Evolutionary conservation across 148 eudicot species (phyloP), one percentile per base, ranked within the genome.

Genomic region (Cornus suecica): DNA sequence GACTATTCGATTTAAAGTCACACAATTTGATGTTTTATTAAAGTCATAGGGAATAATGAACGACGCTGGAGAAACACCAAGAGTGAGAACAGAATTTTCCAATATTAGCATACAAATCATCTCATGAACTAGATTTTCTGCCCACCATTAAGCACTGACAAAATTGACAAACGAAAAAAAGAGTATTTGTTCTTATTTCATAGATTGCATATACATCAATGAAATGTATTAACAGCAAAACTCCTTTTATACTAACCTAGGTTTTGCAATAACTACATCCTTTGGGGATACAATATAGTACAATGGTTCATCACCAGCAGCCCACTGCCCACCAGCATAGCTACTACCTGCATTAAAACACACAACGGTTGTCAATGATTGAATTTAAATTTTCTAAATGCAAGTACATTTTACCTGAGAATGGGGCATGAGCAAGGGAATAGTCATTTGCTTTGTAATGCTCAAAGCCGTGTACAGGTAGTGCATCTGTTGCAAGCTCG

Each of bases 361-460:
- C 79, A 76, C 67, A 65, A 14, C 29, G 72, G 70, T 70, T 64
- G 60, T 29, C 28, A 52, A 68, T 41, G 45, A 23, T 74, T 29
- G 60, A 45, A 48, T 79, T 31, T 74, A 74, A 67, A 62, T 45
- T 58, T 34, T 15, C 37, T 26, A 67, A 28, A 68, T 58, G 67
- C 32, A 16, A 54, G 28, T 64, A 26, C 61, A 72, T 54, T 82
- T 45, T 76, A 95, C 99, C 99, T 83, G 97, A 89, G 82, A 92
- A 88, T 11, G 97, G 97, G 71, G 97, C 87, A 82, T 95, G 90
- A 13, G 97, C 92, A 84, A 95, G 97, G 31, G 83, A 91, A 77
- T 95, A 95, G 74, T 95, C 99, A 80, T 95, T 95, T 58, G 97
- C 94, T 77, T 92, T 95, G 82, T 95, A 95, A 84, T 95, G 97